Evolutionary conservation across 1,284 basidiomycete species (phyloP).

Genomic region (Golubevia sp.): DNA sequence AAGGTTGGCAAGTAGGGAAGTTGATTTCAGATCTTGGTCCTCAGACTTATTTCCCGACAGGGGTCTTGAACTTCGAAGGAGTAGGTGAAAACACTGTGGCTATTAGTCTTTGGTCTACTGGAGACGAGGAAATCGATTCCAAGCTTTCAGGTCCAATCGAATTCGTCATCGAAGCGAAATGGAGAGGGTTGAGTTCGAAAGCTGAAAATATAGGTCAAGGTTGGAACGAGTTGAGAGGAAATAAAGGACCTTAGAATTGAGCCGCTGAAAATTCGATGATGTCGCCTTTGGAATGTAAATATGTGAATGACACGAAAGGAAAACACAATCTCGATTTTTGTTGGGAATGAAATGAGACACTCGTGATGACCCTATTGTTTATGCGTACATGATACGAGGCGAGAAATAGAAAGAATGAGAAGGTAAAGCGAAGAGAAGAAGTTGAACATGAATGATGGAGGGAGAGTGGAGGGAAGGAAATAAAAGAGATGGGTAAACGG

Average conservation of each 20-base stretch:
- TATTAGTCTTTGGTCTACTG: constrained; percentile 23
- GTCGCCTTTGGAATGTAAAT: too few relatives aligned
- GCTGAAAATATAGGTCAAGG: constrained; percentile 14
- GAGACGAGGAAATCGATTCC: constrained; percentile 7
- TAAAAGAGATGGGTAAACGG: background rate
- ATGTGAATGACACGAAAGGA: too few relatives aligned
- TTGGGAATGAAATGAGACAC: too few relatives aligned
- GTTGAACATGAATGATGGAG: background rate
- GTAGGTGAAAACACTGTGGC: constrained; percentile 24
- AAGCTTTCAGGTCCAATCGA: constrained; percentile 11
- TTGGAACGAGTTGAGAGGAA: constrained; percentile 21
- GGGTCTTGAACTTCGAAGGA: constrained; percentile 20
- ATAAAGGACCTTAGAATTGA: too few relatives aligned
- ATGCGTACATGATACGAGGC: too few relatives aligned
- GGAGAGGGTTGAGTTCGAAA: constrained; percentile 15
- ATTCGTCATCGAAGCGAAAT: constrained; percentile 17
- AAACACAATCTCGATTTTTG: too few relatives aligned
- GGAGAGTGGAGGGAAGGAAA: background rate
- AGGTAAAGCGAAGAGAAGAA: background rate
- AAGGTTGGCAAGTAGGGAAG: constrained; percentile 49
- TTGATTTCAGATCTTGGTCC: constrained; percentile 24
- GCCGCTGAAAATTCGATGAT: too few relatives aligned
- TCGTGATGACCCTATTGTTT: too few relatives aligned
- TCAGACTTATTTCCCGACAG: constrained; percentile 23
- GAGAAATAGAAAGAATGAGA: background rate